Evolutionary conservation across 331 rosid genomes (phyloP), one percentile per base, ranked within the genome.

Genomic region (Acacia pycnantha): DNA sequence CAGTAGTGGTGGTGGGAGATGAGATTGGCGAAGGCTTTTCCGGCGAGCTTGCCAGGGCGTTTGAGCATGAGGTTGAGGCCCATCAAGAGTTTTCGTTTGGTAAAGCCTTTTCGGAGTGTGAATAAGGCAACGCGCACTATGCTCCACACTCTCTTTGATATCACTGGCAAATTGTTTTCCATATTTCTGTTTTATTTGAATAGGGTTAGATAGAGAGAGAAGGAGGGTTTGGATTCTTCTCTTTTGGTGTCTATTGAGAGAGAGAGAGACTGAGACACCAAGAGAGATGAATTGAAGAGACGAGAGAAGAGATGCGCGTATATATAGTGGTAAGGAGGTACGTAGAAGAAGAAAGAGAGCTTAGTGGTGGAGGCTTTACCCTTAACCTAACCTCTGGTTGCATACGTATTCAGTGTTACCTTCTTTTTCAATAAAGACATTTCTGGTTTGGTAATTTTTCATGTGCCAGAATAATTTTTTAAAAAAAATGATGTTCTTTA

Each of bases 1-100:
- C 46, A 8, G 70, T 66, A 31, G 79, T 72, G 83, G 77, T 82
- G 83, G 84, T 80, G 88, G 87, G 81, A 83, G 89, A 93, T 90
- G 73, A 90, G 89, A 58, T 95, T 87, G 78, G 84, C 78, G 27
- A 95, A 72, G 83, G 97, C 97, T 82, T 95, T 93, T 1, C 97
- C 85, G 82, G 98, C 97, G 48, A 93, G 65, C 82, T 95, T 95
- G 82, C 95, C 82, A 15, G 94, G 97, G 65, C 99, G 97, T 73
- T 92, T 95, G 90, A 92, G 92, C 74, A 95, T 74, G 83, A 91
- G 62, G 89, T 89, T 90, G 76, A 91, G 89, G 71, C 88, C 89
- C 77, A 92, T 86, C 43, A 92, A 78, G 10, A 91, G 86, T 81
- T 95, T 95, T 0, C 91, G 81, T 75, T 93, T 95, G 22, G 91